Evolutionary conservation across 176 grass and related monocot genomes (phyloP).

Genomic region (Ensete ventricosum): DNA sequence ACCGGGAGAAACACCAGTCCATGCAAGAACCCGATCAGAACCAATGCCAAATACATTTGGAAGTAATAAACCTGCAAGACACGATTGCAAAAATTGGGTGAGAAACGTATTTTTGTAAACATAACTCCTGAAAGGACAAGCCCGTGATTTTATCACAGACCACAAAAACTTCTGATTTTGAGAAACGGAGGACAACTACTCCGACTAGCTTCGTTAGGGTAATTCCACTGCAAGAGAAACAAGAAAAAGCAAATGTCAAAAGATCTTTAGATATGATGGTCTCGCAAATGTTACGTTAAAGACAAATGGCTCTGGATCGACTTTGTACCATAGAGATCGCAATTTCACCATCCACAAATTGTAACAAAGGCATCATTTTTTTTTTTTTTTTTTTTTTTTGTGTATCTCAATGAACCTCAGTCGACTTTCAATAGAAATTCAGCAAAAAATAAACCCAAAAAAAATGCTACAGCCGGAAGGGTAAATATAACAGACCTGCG

Average conservation of each 20-base stretch:
- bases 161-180: conserved; percentile 98
- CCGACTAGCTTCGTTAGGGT: conserved; percentile 95
- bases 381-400: too few species aligned
- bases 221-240: conserved; percentile 67
- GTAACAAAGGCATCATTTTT: too few species aligned
- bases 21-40: conserved; percentile 92
- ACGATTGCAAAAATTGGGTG: not conserved
- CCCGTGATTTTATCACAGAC: conserved; percentile 33
- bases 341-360: too few species aligned
- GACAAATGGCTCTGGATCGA: too few species aligned
- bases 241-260: conserved; percentile 14
- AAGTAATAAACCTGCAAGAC: conserved; percentile 91
- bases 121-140: not conserved
- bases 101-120: not conserved
- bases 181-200: conserved; percentile 84
- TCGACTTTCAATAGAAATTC: too few species aligned
- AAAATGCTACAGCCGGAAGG: too few species aligned
- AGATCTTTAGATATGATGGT: not conserved
- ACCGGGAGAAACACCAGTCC: conserved; percentile 93
- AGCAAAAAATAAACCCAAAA: too few species aligned
- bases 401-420: too few species aligned
- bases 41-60: conserved; percentile 91
- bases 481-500: too few species aligned
- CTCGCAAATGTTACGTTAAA: too few species aligned
- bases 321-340: too few species aligned